Evolutionary conservation across 257 asterid genomes (phyloP), one percentile per base, ranked within the genome.

Genomic region (Schizonepeta tenuifolia): DNA sequence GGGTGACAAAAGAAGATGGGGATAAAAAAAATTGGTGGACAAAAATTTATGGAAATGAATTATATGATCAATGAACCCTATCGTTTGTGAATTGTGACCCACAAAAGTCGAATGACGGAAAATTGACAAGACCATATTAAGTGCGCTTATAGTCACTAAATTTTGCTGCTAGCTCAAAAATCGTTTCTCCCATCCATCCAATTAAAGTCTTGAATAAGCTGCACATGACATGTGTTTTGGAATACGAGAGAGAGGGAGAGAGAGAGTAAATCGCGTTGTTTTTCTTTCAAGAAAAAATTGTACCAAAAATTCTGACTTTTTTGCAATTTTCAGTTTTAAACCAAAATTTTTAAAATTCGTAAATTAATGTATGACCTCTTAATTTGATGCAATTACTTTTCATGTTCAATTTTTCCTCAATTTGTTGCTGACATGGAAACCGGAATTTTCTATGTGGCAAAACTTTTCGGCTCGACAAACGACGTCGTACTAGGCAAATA

Each of bases 141-240:
- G 81, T 80, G 84, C 77, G 74, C 53, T 72, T 79, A 70, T 67
- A 35, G 14, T 18, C 49, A 12, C 44, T n/a, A 18, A 65, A 50
- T 28, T 60, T 43, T 50, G 60, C 33, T 28, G 46, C 63, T 21
- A 8, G 4, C 66, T 67, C 73, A 62, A 63, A 69, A 72, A 38
- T 79, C 67, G 71, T 64, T 72, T 71, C 67, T 5, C 70, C 54
- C 77, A 57, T 75, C 33, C 5, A 58, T 5, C 31, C 51, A 15
- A 57, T 4, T 4, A 28, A 28, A 28, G 0, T 63, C 15, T 59
- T 74, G 35, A 56, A 69, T 59, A 68, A 68, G 38, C 31, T 33
- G 7, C 71, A 61, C 38, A n/a, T 35, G 36, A 61, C 38, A n/a
- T 35, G 36, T 53, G 11, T 38, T 26, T 7, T 15, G n/a, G 10